phyloP scores from a whole-genome alignment of 805 yeast genomes.

The Candida andamanensis region DNA sequence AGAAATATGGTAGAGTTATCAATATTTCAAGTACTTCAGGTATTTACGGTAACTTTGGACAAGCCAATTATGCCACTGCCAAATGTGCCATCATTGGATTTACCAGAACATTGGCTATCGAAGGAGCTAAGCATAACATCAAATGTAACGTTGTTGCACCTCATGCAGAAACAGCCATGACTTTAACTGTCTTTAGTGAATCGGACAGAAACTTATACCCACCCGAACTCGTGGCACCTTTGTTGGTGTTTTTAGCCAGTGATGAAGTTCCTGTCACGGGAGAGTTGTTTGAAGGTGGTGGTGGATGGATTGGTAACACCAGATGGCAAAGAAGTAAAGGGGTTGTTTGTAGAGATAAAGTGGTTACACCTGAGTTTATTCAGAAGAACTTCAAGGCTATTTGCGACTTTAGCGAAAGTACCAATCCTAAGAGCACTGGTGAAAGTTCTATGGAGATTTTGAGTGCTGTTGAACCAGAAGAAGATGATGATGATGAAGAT shows the following conservation, averaged over 20 bases:
- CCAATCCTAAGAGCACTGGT: conserved; percentile 55
- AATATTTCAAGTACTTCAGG: conserved; percentile 96
- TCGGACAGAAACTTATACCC: conserved; percentile 79
- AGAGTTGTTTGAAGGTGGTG: conserved; percentile 86
- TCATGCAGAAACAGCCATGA: conserved; percentile 98
- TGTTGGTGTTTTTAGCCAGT: conserved; percentile 73
- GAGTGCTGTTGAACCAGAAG: conserved; percentile 51
- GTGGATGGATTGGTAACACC: conserved; percentile 93
- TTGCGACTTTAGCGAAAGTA: conserved; percentile 56
- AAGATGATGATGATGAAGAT: conserved; percentile 44
- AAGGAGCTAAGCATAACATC: conserved; percentile 77
- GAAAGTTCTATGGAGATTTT: conserved; percentile 81
- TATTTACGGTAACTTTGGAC: conserved; percentile 96
- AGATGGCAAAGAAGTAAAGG: conserved; percentile 95
- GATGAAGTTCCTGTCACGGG: conserved; percentile 72
- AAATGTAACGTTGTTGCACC: conserved; percentile 86
- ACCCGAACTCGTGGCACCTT: conserved; percentile 87
- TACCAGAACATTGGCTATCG: conserved; percentile 81
- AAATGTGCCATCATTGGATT: conserved; percentile 85
- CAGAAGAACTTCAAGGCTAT: conserved; percentile 63
- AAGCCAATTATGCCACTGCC: conserved; percentile 92
- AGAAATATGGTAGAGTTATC: conserved; percentile 74
- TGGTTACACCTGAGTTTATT: conserved; percentile 63
- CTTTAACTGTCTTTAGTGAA: conserved; percentile 75
- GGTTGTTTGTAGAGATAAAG: conserved; percentile 53